Base-by-base conservation (phyloP, 2,329 filamentous ascomycete genomes). In the Cladosporium sp. region DNA sequence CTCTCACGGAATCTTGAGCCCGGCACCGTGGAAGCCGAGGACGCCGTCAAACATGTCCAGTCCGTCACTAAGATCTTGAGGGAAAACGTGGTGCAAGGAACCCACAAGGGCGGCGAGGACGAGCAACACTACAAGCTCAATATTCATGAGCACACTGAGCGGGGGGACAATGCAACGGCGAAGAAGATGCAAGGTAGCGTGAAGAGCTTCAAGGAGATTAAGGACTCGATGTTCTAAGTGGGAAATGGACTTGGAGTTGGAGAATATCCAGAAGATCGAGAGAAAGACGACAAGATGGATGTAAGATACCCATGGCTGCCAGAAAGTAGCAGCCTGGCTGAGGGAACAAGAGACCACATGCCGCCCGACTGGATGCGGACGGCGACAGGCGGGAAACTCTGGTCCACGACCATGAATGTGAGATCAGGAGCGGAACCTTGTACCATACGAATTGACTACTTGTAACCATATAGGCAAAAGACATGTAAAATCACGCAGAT, bases 111-210 rank as follows among this genome's bases (percentile, higher is more conserved):
- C 12, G 64, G 60, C 15, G 32, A 45, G 42, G 59, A 56, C 4
- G 62, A 70, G 34, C 22, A 45, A n/a, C 62, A 68, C 36, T 65
- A 63, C 65, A 97, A 88, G 70, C 77, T 97, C 58, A 83, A 87
- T 52, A 97, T 99, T 74, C 94, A 97, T 72, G 83, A 96, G 60
- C 78, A 96, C 63, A 99, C 88, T 28, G 93, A 99, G 74, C 82
- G 90, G 63, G 91, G 94, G 55, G 89, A 97, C 75, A 99, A 99
- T 70, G 91, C 97, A 66, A 90, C 87, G 34, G 84, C 97, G 67
- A 95, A 92, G 74, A 78, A 84, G 52, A 80, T 81, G 59, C 74
- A 70, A 61, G 68, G 69, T 19, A 73, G 69, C 42, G 70, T 61
- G 60, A 73, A 72, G 65, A 71, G 65, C 49, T 73, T 72, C 36